Base-by-base conservation (phyloP, 495 filamentous ascomycete species). In the Tetracladium marchalianum region DNA sequence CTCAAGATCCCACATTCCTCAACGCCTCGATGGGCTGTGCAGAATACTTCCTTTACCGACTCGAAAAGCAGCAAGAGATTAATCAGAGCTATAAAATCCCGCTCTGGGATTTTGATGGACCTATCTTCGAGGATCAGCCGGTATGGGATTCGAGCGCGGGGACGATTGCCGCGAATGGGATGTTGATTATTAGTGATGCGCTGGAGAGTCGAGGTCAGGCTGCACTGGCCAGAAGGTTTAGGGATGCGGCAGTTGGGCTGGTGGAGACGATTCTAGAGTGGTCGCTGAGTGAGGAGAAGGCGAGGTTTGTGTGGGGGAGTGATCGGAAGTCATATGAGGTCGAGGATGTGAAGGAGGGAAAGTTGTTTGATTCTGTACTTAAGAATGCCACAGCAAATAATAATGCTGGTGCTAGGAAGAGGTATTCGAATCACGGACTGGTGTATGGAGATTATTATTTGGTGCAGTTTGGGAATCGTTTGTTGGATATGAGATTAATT, bases 391-490 rank as follows among this genome's bases (percentile, higher is more conserved):
- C 66, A 0, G 60, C 62, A 2, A 62, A 65, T 33, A 59, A 67
- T 40, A 68, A 69, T 34, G 44, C 16, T 8, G 31, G 47, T 12
- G 53, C 54, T 0, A 42, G 56, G 2, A 42, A 52, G 9, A 40
- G 54, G 6, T 52, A 58, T 33, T 47, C 47, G 2, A 59, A 64
- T 27, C 58, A 61, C 31, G 68, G 65, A 15, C 49, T 71, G 5
- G 68, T 69, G n/a, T 71, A 71, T 55, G 68, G 57, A 0, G 66
- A 68, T 47, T 71, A 69, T 41, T 71, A 67, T 47, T 54, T 69
- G 35, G 35, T 71, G 1, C 60, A 66, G 49, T 62, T 66, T 41
- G 64, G 66, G 12, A 71, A 71, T 41, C 43, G 42, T 32, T 37
- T 57, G 38, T 37, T 57, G 16, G 41, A 42, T 18, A 57, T 57